These are phyloP conservation scores for Echeveria elegans DNA, from an alignment of 164 flowering plant genomes.

Conservation along the genomic window DNA sequence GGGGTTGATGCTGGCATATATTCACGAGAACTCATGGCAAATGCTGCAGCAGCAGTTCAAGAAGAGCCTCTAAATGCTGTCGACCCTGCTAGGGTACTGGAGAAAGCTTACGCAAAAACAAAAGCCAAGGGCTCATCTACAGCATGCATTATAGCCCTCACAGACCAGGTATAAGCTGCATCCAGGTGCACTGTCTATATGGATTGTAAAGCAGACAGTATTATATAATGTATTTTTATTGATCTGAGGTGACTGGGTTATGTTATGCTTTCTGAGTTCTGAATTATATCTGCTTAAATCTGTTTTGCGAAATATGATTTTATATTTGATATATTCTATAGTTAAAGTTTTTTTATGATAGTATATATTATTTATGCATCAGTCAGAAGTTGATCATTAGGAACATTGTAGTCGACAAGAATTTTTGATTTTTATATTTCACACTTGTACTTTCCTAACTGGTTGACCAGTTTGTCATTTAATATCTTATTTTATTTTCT, in stretches of 20 bases:
- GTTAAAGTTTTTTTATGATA: not conserved
- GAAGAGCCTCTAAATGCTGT: conserved; percentile 83
- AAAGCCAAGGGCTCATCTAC: conserved; percentile 89
- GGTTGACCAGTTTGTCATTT: not conserved
- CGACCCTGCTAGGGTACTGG: conserved; percentile 81
- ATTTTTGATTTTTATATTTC: not conserved
- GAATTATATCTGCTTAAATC: not conserved
- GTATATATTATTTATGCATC: not conserved
- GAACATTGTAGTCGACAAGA: not conserved
- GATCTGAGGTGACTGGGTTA: not conserved
- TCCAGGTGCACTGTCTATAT: too few relatives aligned
- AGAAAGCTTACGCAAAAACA: conserved; percentile 76
- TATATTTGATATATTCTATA: not conserved
- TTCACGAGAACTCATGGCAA: conserved; percentile 86
- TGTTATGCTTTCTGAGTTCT: too few relatives aligned
- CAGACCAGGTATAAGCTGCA: conserved; percentile 55
- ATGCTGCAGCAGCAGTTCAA: conserved; percentile 61
- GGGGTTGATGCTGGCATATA: conserved; percentile 79
- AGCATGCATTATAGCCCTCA: conserved; percentile 88
- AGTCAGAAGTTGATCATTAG: not conserved
- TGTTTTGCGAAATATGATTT: not conserved
- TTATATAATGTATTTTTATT: not conserved
- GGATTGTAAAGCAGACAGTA: not conserved
- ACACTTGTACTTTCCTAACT: not conserved
- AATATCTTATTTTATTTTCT: conserved; percentile 12